Conservation (phyloP, 139 green algal genomes). For the Spirogloea muscicola region DNA sequence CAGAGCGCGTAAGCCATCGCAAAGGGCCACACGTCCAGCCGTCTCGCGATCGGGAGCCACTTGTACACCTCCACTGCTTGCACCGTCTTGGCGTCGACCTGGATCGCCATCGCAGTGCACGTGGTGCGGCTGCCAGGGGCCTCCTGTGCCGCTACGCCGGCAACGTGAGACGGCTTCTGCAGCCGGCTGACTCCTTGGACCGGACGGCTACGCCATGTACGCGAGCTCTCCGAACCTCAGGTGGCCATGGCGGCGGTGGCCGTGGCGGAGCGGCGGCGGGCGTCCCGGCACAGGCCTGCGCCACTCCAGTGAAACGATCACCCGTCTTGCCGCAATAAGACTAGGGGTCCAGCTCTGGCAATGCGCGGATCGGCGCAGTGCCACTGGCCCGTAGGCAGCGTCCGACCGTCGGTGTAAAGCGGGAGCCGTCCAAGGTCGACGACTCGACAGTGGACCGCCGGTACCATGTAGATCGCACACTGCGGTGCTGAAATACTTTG, state of each 20-base stretch:
- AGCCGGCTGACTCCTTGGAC: neutral
- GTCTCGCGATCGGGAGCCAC: constrained; percentile 13
- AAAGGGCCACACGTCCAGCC: constrained; percentile 48
- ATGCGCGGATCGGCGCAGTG: too few species aligned
- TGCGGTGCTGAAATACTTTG: too few species aligned
- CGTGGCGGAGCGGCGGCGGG: neutral
- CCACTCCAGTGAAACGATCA: too few species aligned
- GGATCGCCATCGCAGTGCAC: constrained; percentile 40
- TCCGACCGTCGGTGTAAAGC: too few species aligned
- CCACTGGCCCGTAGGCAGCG: too few species aligned
- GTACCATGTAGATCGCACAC: too few species aligned
- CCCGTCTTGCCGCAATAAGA: too few species aligned
- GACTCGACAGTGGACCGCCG: too few species aligned
- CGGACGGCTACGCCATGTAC: neutral
- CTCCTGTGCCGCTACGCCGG: neutral
- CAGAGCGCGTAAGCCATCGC: constrained; percentile 24
- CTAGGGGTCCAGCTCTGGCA: too few species aligned
- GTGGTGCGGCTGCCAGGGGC: neutral
- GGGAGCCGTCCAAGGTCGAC: too few species aligned
- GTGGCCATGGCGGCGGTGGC: too few species aligned
- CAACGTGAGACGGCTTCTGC: neutral
- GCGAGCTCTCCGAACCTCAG: neutral
- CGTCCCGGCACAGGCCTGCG: too few species aligned
- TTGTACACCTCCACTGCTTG: constrained; percentile 33
- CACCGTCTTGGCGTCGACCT: constrained; percentile 30